Percentiles rank a stretch among this genome's conserved stretches.
Conservation (phyloP, 495 filamentous ascomycete genomes). For the Xylaria palmicola region DNA sequence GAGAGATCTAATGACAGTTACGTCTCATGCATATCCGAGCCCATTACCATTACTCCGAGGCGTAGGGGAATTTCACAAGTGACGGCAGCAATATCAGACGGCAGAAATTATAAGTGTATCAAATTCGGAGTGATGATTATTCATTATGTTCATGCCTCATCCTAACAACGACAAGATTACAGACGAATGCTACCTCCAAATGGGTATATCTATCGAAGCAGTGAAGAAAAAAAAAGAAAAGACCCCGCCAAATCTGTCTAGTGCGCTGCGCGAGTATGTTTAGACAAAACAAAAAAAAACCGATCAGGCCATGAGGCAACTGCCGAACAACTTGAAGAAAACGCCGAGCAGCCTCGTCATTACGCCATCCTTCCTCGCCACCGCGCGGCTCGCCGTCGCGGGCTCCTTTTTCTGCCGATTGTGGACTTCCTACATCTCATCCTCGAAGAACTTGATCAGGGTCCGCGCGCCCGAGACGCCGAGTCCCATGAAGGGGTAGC, state of each 20-base stretch:
- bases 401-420: background rate
- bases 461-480: conserved; percentile 74
- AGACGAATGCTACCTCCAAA: background rate
- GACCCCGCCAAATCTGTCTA: background rate
- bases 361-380: background rate
- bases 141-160: conserved; percentile 5
- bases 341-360: background rate
- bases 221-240: too few species aligned
- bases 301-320: conserved; percentile 2
- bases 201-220: conserved; percentile 7
- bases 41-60: too few species aligned
- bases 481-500: conserved; percentile 76
- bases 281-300: too few species aligned
- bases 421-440: conserved; percentile 48
- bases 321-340: background rate
- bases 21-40: too few species aligned
- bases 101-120: background rate
- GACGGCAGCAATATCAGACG: too few species aligned
- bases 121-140: background rate
- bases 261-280: background rate
- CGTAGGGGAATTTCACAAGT: too few species aligned
- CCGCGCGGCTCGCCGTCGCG: background rate
- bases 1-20: too few species aligned
- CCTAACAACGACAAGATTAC: background rate
- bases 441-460: conserved; percentile 80